phyloP scores from a whole-genome alignment of 148 eudicot species.

The Dianthus caryophyllus region DNA sequence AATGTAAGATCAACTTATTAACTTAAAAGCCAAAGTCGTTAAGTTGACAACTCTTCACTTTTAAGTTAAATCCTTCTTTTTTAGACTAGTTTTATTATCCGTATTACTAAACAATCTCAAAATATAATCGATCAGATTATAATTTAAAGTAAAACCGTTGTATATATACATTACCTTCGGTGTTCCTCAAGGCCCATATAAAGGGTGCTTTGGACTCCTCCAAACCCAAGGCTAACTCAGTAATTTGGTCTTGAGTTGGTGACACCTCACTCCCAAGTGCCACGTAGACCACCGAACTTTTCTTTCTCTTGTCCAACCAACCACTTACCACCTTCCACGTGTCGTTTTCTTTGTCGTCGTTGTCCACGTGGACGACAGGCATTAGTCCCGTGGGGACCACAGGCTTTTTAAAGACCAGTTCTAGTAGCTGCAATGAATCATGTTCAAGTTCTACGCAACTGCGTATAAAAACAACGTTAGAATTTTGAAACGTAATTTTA shows the following conservation, averaged over 20 bases:
- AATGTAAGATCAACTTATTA: too few relatives aligned
- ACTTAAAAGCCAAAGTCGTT: too few relatives aligned
- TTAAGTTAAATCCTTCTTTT: too few relatives aligned
- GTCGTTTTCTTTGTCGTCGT: not conserved
- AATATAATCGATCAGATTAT: too few relatives aligned
- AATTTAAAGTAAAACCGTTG: too few relatives aligned
- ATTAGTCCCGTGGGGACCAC: conserved; percentile 29
- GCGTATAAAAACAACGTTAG: conserved; percentile 24
- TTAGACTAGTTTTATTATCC: too few relatives aligned
- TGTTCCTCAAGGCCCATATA: conserved; percentile 34
- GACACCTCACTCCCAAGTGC: conserved; percentile 35
- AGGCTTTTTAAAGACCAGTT: conserved; percentile 29
- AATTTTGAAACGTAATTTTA: conserved; percentile 10
- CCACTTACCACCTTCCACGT: conserved; percentile 19
- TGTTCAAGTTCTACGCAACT: conserved; percentile 31
- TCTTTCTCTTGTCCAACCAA: conserved; percentile 32
- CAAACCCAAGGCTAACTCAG: conserved; percentile 34
- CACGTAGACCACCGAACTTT: conserved; percentile 33
- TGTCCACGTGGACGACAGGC: not conserved
- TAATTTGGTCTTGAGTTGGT: conserved; percentile 32
- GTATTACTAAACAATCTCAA: too few relatives aligned
- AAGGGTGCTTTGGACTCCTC: conserved; percentile 32
- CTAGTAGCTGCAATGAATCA: conserved; percentile 23
- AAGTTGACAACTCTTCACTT: too few relatives aligned
- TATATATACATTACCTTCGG: too few relatives aligned